phyloP scores from a whole-genome alignment of 176 grass and related monocot species.

The Musa troglodytarum region DNA sequence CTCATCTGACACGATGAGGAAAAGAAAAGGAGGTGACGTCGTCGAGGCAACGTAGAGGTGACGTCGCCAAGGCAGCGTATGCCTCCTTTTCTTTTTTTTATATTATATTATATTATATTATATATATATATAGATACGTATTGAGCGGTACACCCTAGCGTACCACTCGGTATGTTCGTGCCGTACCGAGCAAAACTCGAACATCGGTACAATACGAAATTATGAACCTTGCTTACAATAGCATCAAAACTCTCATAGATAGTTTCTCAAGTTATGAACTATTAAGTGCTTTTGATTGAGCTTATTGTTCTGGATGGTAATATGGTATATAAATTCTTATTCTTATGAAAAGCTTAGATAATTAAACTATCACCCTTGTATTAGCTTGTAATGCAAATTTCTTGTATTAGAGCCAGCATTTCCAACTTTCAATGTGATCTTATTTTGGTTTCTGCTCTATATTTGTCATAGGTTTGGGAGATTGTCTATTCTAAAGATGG shows the following conservation, averaged over 20 bases:
- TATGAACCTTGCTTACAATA: not conserved
- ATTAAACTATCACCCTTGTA: not conserved
- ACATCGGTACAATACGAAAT: too few species aligned
- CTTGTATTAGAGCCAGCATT: not conserved
- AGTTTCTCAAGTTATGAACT: not conserved
- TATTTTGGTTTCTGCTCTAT: constrained; percentile 18
- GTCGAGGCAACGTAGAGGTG: too few species aligned
- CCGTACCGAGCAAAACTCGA: too few species aligned
- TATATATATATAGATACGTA: too few species aligned
- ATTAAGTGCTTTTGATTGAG: not conserved
- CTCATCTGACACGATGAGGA: too few species aligned
- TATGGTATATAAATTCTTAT: not conserved
- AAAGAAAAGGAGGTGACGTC: too few species aligned
- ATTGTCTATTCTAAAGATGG: constrained; percentile 87
- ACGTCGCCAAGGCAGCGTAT: too few species aligned
- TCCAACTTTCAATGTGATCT: not conserved
- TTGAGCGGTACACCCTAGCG: too few species aligned
- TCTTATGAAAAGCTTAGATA: not conserved
- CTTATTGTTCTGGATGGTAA: not conserved
- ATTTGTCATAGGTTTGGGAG: constrained; percentile 77
- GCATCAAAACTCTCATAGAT: not conserved
- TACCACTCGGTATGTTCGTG: too few species aligned
- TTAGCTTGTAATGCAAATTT: not conserved
- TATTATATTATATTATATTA: too few species aligned
- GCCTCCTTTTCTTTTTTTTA: too few species aligned